phyloP scores from a whole-genome alignment of 2,329 filamentous ascomycete species.

The Ascochyta rabiei region DNA sequence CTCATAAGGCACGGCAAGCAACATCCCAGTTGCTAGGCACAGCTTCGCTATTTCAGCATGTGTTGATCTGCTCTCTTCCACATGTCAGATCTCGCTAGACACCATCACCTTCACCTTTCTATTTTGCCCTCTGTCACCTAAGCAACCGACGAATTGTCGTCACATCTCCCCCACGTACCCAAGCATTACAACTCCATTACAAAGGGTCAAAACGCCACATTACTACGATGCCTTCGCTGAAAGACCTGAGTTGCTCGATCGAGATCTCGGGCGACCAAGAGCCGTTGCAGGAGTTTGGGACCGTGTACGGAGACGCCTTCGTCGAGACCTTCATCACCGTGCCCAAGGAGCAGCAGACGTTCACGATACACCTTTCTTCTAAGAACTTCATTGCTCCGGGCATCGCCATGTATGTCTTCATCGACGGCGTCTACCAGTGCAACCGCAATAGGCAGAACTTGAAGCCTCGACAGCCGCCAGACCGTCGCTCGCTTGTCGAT shows the following conservation, averaged over 20 bases:
- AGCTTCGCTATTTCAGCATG: neutral
- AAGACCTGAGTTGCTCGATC: constrained; percentile 59
- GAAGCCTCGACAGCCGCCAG: constrained; percentile 34
- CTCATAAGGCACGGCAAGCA: neutral
- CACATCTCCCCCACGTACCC: neutral
- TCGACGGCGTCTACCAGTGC: constrained; percentile 64
- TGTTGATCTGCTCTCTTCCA: neutral
- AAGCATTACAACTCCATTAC: neutral
- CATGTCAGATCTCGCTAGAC: no score
- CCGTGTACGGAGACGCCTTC: constrained; percentile 57
- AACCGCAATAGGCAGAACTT: constrained; percentile 59
- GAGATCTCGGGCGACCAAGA: constrained; percentile 53
- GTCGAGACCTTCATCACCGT: constrained; percentile 61
- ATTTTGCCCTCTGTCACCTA: neutral
- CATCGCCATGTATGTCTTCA: constrained; percentile 61
- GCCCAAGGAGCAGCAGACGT: constrained; percentile 51
- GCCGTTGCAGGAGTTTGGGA: constrained; percentile 56
- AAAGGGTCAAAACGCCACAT: neutral
- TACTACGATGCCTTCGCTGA: constrained; percentile 60
- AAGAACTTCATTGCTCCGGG: constrained; percentile 60
- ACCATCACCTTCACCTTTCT: constrained; percentile 5
- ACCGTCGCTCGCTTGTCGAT: constrained; percentile 50
- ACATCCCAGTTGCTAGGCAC: neutral
- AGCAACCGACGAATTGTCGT: neutral
- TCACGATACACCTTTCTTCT: constrained; percentile 58